Percentiles rank a stretch among this genome's conserved stretches.
Conservation (phyloP, 192 early-diverging fungal genomes). For the Backusella parvicylindrica region DNA sequence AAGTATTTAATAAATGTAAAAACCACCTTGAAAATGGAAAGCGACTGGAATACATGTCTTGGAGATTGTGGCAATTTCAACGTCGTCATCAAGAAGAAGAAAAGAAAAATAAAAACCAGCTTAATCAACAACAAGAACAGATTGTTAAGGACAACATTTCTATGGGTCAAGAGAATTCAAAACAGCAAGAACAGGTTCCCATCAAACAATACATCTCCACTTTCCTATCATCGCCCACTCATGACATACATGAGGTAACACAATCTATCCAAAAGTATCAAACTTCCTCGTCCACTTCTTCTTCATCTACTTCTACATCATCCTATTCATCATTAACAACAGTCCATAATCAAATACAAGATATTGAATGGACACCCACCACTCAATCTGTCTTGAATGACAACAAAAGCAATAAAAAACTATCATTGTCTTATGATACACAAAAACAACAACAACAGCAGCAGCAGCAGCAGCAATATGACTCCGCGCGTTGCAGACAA, state of each 20-base stretch:
- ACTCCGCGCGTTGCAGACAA: not conserved
- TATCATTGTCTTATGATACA: not conserved
- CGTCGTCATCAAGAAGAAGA: not conserved
- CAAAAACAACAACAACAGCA: not conserved
- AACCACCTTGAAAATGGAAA: slow-evolving; percentile 17
- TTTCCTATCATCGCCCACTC: slow-evolving; percentile 4
- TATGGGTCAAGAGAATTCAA: not conserved
- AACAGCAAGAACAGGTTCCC: not conserved
- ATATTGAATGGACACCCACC: not conserved
- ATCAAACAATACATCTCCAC: slow-evolving; percentile 9
- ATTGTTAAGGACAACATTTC: not conserved
- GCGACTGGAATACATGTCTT: slow-evolving; percentile 34
- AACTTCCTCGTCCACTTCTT: not conserved
- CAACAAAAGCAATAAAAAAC: not conserved
- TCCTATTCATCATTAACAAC: not conserved
- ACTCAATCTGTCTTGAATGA: not conserved
- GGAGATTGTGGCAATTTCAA: slow-evolving; percentile 28
- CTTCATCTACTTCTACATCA: not conserved
- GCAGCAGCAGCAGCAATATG: not conserved
- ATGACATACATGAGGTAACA: slow-evolving; percentile 2
- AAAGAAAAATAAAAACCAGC: not conserved
- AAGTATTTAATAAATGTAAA: slow-evolving; percentile 35
- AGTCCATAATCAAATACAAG: not conserved
- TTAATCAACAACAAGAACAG: not conserved
- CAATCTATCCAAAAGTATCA: not conserved